Percentiles rank a stretch among this genome's conserved stretches.
These are phyloP conservation scores for Colletotrichum falcatum DNA, from an alignment of 2,329 filamentous ascomycete genomes.

Conservation along the genomic window DNA sequence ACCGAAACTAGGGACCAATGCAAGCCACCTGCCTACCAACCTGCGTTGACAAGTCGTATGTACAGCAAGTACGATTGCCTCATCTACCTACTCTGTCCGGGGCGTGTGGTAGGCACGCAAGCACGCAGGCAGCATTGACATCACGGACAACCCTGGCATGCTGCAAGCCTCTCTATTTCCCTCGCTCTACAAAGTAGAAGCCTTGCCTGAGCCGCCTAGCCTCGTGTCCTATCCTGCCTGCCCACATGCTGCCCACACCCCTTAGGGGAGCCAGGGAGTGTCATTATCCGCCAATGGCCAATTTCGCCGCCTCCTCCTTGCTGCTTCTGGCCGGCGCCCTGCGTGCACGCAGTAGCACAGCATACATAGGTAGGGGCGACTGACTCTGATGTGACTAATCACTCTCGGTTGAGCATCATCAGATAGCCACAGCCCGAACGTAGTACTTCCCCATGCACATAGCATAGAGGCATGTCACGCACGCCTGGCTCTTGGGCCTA, in stretches of 20 bases:
- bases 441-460: constrained; percentile 5
- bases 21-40: constrained; percentile 16
- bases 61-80: background rate
- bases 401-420: constrained; percentile 10
- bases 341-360: constrained; percentile 18
- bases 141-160: constrained; percentile 14
- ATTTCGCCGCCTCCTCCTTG: constrained; percentile 29
- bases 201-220: constrained; percentile 31
- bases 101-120: background rate
- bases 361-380: background rate
- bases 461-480: background rate
- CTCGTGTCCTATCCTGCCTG: constrained; percentile 36
- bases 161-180: constrained; percentile 23
- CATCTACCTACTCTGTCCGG: background rate
- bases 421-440: constrained; percentile 9
- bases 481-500: background rate
- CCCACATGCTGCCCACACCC: background rate
- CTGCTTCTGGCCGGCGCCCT: background rate
- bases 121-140: constrained; percentile 13
- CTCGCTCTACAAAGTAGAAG: constrained; percentile 15
- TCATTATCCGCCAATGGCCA: constrained; percentile 21
- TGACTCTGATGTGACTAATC: constrained; percentile 1
- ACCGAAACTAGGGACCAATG: constrained; percentile 12
- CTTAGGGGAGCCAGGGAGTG: constrained; percentile 18
- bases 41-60: constrained; percentile 4